Base-by-base conservation (phyloP, 192 early-diverging fungal genomes). In the Physocladia obscura region DNA sequence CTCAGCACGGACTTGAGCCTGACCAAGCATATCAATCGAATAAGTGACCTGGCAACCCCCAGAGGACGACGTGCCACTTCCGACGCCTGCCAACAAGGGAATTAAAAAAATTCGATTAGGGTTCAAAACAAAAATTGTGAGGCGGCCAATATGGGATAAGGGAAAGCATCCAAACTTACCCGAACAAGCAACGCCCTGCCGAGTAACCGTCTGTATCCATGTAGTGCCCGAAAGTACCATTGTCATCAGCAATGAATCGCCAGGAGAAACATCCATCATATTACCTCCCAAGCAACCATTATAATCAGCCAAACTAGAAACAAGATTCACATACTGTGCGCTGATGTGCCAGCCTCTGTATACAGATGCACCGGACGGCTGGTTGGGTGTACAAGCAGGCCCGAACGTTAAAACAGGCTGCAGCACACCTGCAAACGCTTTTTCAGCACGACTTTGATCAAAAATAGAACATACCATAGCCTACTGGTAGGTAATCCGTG, bases 331-430 rank as follows among this genome's bases (percentile, higher is more conserved):
- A 24, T 68, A 68, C 29, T 62, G 60, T 29, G 60, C 60, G 2
- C 19, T 24, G 1, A 67, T 44, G 31, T 67, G 50, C 63, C 63
- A 67, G 24, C 63, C 63, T 6, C 63, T 47, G 35, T 67, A 67
- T 17, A 52, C 49, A 52, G 49, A 52, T 6, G 32, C 63, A n/a
- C 63, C 63, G n/a, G 29, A 21, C 6, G 63, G 63, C 32, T 67
- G 63, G 27, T 67, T 67, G 1, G 47, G 49, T n/a, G 63, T 52
- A 36, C 63, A 67, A 27, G 63, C 47, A 1, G 63, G 49, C 8
- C 63, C 63, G 49, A 67, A 67, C 15, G 63, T 67, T 34, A 67
- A 34, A 11, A 67, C 63, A 5, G 63, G 63, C 35, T 67, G 63
- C 11, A 67, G 32, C 8, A 67, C 63, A 48, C 57, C 57, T 59